phyloP scores from a whole-genome alignment of 495 filamentous ascomycete species.

The Aspergillus panamensis region DNA sequence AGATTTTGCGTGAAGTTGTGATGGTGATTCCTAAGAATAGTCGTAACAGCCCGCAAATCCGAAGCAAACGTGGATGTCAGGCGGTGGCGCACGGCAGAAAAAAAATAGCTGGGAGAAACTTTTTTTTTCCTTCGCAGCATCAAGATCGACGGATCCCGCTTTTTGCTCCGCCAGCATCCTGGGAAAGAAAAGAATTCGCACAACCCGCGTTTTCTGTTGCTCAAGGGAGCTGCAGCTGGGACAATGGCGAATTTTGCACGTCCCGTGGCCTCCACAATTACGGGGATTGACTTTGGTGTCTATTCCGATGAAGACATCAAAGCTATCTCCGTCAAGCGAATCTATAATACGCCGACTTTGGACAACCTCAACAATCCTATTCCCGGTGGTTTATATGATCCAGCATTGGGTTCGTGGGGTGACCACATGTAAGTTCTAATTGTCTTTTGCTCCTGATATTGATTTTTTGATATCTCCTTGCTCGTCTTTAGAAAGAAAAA shows the following conservation, averaged over 20 bases:
- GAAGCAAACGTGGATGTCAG: conserved; percentile 12
- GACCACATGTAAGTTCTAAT: conserved; percentile 64
- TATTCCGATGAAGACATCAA: conserved; percentile 78
- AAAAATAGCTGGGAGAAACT: conserved; percentile 27
- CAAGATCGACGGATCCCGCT: conserved; percentile 23
- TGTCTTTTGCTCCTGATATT: not conserved
- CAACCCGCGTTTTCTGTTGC: conserved; percentile 39
- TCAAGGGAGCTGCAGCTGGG: conserved; percentile 40
- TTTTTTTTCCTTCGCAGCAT: conserved; percentile 23
- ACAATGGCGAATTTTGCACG: conserved; percentile 77
- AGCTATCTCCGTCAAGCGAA: conserved; percentile 84
- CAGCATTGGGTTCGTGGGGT: conserved; percentile 85
- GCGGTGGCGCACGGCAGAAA: conserved; percentile 27
- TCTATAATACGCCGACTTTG: conserved; percentile 85
- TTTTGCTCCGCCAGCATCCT: conserved; percentile 21
- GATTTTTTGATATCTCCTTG: not conserved
- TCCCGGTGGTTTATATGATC: conserved; percentile 87
- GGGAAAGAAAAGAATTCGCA: conserved; percentile 26
- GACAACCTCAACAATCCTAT: conserved; percentile 81
- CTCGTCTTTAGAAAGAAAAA: not conserved
- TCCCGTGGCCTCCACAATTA: conserved; percentile 78
- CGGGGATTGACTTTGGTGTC: conserved; percentile 84
- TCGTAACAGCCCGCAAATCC: conserved; percentile 11
- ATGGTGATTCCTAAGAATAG: not conserved
- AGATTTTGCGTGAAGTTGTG: not conserved